A percentile compares a stretch with the other conserved stretches of the same genome.
Conservation (phyloP, 768 basidiomycete genomes). For the Phlegmacium glaucopus region DNA sequence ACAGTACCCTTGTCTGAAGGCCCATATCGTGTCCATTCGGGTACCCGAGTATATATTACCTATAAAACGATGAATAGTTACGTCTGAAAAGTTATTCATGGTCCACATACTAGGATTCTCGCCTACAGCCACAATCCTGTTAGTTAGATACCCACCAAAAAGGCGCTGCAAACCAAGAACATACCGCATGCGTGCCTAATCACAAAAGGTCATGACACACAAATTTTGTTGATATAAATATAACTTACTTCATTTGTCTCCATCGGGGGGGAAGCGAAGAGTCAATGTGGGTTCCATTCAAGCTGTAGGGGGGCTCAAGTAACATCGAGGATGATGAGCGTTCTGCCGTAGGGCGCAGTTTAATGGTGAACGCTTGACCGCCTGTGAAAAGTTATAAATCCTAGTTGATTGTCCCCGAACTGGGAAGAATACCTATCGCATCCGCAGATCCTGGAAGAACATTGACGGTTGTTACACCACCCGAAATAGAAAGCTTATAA, state of each 20-base stretch:
- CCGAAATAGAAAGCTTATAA: slow-evolving; percentile 59
- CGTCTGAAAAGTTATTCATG: slow-evolving; percentile 3
- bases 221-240: background rate
- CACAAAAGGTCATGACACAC: background rate
- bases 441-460: slow-evolving; percentile 72
- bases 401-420: background rate
- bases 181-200: slow-evolving; percentile 46
- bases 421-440: slow-evolving; percentile 43
- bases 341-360: slow-evolving; percentile 69
- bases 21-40: slow-evolving; percentile 66
- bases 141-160: background rate
- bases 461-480: slow-evolving; percentile 77
- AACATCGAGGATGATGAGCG: slow-evolving; percentile 72
- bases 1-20: slow-evolving; percentile 54
- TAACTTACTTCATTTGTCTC: slow-evolving; percentile 69
- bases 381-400: slow-evolving; percentile 32
- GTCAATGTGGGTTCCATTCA: slow-evolving; percentile 41
- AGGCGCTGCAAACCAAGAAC: slow-evolving; percentile 5
- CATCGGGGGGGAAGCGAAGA: slow-evolving; percentile 45
- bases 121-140: slow-evolving; percentile 24
- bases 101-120: slow-evolving; percentile 50
- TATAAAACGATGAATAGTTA: slow-evolving; percentile 14
- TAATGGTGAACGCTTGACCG: slow-evolving; percentile 83
- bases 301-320: slow-evolving; percentile 64
- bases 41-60: slow-evolving; percentile 44